phyloP scores from a whole-genome alignment of 2,329 filamentous ascomycete species.

The Thelonectria blattea region DNA sequence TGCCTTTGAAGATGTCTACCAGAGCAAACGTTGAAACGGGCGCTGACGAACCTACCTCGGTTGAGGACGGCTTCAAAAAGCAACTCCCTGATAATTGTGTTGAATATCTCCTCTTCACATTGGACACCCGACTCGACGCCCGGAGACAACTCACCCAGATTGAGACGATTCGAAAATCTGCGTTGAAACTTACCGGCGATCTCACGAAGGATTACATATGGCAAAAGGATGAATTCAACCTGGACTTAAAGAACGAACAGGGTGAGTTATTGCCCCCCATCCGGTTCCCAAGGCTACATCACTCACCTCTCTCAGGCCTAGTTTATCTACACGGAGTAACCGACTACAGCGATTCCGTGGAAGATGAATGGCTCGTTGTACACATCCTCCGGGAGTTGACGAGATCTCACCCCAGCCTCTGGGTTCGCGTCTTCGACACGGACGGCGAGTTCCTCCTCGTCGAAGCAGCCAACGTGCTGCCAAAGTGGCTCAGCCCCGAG shows the following conservation, averaged over 20 bases:
- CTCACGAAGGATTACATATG: conserved; percentile 89
- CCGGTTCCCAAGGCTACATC: conserved; percentile 5
- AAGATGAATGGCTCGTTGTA: conserved; percentile 97
- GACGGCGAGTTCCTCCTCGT: conserved; percentile 96
- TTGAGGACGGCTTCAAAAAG: conserved; percentile 13
- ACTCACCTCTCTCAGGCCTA: conserved; percentile 46
- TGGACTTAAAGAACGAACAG: conserved; percentile 66
- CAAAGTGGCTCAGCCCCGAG: conserved; percentile 90
- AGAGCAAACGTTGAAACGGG: conserved; percentile 9
- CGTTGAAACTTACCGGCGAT: conserved; percentile 64
- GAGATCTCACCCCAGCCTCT: conserved; percentile 72
- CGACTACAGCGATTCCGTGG: conserved; percentile 91
- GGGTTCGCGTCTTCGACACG: conserved; percentile 83
- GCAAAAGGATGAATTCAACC: conserved; percentile 84
- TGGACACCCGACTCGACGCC: conserved; percentile 61
- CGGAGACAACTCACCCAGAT: conserved; percentile 68
- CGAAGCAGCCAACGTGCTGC: conserved; percentile 87
- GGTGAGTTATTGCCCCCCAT: conserved; percentile 52
- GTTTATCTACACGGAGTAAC: conserved; percentile 77
- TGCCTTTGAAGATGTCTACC: neutral
- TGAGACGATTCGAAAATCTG: conserved; percentile 74
- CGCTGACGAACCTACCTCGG: neutral
- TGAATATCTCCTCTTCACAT: conserved; percentile 80
- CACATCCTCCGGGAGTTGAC: conserved; percentile 85
- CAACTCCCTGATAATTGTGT: conserved; percentile 80